These are phyloP conservation scores for Hypoxylon lienhwacheense DNA, from an alignment of 495 filamentous ascomycete genomes.

Conservation along the genomic window DNA sequence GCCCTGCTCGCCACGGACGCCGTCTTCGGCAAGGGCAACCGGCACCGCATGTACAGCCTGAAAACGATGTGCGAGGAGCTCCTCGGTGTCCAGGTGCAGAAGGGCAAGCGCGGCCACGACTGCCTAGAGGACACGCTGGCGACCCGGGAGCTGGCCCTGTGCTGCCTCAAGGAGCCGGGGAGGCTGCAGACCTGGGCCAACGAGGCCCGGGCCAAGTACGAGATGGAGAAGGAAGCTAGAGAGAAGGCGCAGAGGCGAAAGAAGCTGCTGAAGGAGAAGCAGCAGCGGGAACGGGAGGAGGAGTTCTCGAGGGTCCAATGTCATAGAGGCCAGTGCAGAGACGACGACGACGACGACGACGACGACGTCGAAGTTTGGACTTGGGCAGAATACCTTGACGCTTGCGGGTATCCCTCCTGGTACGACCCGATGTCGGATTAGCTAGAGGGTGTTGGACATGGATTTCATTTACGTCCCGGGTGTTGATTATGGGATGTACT, in stretches of 20 bases:
- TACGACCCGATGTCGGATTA: neutral
- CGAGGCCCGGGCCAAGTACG: conserved; percentile 6
- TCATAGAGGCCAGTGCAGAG: neutral
- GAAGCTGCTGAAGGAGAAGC: conserved; percentile 18
- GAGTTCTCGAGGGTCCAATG: neutral
- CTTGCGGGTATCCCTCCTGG: neutral
- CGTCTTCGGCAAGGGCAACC: conserved; percentile 27
- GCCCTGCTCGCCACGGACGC: conserved; percentile 29
- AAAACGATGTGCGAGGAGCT: conserved; percentile 36
- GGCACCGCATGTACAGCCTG: conserved; percentile 26
- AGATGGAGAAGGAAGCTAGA: conserved; percentile 9
- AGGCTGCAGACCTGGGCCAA: conserved; percentile 19
- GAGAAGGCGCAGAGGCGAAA: conserved; percentile 15
- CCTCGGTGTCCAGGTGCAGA: conserved; percentile 41
- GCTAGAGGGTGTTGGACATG: neutral
- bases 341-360: neutral
- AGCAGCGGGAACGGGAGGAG: conserved; percentile 9
- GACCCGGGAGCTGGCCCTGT: conserved; percentile 42
- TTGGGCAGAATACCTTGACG: conserved; percentile 4
- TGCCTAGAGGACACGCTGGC: conserved; percentile 50
- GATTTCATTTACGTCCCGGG: too few relatives aligned
- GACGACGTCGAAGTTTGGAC: neutral
- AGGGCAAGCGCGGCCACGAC: conserved; percentile 34
- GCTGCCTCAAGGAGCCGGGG: conserved; percentile 31
- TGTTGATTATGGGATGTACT: neutral